Evolutionary conservation across 768 basidiomycete genomes (phyloP), one percentile per base, ranked within the genome.

Genomic region (Dentipellis sp.): DNA sequence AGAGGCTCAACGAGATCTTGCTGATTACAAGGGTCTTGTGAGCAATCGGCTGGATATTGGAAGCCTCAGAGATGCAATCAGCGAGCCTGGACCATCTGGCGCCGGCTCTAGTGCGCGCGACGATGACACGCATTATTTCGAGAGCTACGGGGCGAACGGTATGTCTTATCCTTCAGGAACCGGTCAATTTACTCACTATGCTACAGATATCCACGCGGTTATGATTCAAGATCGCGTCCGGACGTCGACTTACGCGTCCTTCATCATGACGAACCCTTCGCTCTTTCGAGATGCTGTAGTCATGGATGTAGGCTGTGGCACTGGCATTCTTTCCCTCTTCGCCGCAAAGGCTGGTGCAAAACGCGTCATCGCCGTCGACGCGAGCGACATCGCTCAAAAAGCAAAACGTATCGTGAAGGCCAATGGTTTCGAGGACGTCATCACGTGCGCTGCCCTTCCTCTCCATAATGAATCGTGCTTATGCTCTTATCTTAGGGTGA

Each of bases 161-260:
- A 51, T 7, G 71, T 61, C 1, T 17, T 39, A 4, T 39, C 3
- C 2, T 12, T 29, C 3, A 29, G 29, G 6, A 3, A 29, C 17
- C 16, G 8, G 34, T 36, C 14, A 6, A 5, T 14, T 48, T 29
- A 21, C 39, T 45, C 22, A 12, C 6, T 6, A 29, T 29, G 29
- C 34, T 16, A 10, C 64, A 94, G 92, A 97, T 61, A 94, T 97
- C 51, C 95, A 98, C 67, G 89, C 93, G 34, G 81, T 92, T 58
- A 98, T 98, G 95, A 88, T 98, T 56, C 88, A 91, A 65, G 95
- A 98, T 67, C 87, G 87, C 74, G 90, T 94, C 50, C 81, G 95
- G 54, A 98, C 95, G 1, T 84, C 94, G 21, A 86, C 92, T 1
- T 98, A 98, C 68, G 92, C 91, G 10, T 79, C 86, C 17, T 98